phyloP scores from a whole-genome alignment of 148 eudicot genomes.

The Amaranthus cruentus region DNA sequence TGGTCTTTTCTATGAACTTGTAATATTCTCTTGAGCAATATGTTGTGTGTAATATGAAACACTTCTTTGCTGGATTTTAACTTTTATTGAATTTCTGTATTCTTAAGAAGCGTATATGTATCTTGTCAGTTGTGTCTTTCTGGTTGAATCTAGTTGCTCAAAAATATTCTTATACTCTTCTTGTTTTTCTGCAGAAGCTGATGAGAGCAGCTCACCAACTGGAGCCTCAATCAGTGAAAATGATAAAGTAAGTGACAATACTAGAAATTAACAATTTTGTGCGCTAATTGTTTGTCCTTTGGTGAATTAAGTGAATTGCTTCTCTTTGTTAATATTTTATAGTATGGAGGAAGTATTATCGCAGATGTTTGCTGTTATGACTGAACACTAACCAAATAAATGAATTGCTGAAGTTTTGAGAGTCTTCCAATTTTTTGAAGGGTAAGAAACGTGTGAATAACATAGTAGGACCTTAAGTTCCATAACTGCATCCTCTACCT shows the following conservation, averaged over 20 bases:
- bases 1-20: constrained; percentile 4
- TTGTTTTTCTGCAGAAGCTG: constrained; percentile 31
- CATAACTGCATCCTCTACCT: neutral
- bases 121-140: neutral
- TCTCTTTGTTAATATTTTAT: constrained; percentile 3
- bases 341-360: neutral
- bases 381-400: neutral
- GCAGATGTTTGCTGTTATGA: neutral
- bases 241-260: constrained; percentile 44
- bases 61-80: neutral
- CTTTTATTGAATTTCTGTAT: neutral
- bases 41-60: constrained; percentile 1
- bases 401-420: neutral
- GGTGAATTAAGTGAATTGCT: neutral
- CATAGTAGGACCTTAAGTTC: neutral
- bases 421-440: neutral
- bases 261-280: neutral
- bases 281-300: neutral
- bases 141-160: neutral
- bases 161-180: constrained; percentile 13
- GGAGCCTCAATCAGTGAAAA: constrained; percentile 30
- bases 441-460: neutral
- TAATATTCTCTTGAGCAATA: constrained; percentile 11
- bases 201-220: constrained; percentile 33
- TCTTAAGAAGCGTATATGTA: neutral